Percentiles rank a stretch among this genome's conserved stretches.
phyloP scores from a whole-genome alignment of 2,329 filamentous ascomycete species.

The Berkeleyomyces rouxiae region DNA sequence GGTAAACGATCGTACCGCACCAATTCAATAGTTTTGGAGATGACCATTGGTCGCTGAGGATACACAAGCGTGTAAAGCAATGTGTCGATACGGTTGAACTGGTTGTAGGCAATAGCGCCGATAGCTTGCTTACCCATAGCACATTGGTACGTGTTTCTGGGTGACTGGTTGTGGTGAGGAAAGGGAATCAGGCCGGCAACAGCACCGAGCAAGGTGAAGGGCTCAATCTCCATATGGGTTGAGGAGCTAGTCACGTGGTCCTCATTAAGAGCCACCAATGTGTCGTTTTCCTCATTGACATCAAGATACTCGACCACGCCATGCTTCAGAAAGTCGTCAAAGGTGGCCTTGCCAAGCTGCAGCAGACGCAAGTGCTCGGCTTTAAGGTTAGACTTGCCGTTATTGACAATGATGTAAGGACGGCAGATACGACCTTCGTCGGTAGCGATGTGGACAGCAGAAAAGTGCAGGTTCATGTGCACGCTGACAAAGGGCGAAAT shows the following conservation, averaged over 20 bases:
- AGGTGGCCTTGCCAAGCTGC: slow-evolving; percentile 68
- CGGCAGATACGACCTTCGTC: slow-evolving; percentile 95
- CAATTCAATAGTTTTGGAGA: slow-evolving; percentile 89
- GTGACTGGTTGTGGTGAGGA: slow-evolving; percentile 96
- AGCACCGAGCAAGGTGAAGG: slow-evolving; percentile 88
- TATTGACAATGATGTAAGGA: slow-evolving; percentile 88
- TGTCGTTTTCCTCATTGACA: slow-evolving; percentile 96
- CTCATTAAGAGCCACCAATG: slow-evolving; percentile 81
- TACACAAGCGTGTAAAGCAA: slow-evolving; percentile 94
- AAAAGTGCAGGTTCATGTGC: slow-evolving; percentile 85
- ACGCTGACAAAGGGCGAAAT: slow-evolving; percentile 95
- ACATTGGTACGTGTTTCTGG: slow-evolving; percentile 87
- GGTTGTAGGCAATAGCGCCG: slow-evolving; percentile 88
- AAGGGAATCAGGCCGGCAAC: slow-evolving; percentile 95
- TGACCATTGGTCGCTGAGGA: slow-evolving; percentile 93
- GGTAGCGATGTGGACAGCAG: slow-evolving; percentile 84
- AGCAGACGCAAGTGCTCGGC: slow-evolving; percentile 63
- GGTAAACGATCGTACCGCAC: slow-evolving; percentile 96
- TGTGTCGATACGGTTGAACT: slow-evolving; percentile 93
- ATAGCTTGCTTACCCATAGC: slow-evolving; percentile 96
- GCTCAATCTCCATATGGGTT: slow-evolving; percentile 94
- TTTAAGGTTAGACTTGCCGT: slow-evolving; percentile 66
- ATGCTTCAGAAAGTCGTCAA: slow-evolving; percentile 82
- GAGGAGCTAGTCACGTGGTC: slow-evolving; percentile 65
- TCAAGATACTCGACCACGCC: slow-evolving; percentile 94